Evolutionary conservation across 2,329 filamentous ascomycete genomes (phyloP).

Genomic region (Xylaria sp.): DNA sequence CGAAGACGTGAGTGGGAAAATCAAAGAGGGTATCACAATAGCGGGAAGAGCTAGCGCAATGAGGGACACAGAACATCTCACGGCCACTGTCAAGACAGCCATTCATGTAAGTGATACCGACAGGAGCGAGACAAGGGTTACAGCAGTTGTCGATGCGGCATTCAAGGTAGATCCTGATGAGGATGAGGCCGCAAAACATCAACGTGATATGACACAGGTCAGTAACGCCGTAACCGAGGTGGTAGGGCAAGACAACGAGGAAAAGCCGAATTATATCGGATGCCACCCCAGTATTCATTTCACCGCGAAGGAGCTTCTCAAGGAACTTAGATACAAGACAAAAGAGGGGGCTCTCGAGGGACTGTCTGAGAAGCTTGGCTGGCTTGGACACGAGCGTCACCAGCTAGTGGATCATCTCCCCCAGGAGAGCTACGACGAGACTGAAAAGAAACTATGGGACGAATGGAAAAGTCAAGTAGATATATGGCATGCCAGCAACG

Average conservation of each 20-base stretch:
- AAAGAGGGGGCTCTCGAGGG: conserved; percentile 20
- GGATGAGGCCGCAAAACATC: not conserved
- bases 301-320: conserved; percentile 18
- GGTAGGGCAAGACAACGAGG: not conserved
- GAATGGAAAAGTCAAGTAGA: conserved; percentile 27
- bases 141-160: conserved; percentile 18
- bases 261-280: not conserved
- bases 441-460: conserved; percentile 19
- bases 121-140: conserved; percentile 3
- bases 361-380: conserved; percentile 15
- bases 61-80: not conserved
- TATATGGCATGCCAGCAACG: conserved; percentile 22
- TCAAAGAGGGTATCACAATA: conserved; percentile 21
- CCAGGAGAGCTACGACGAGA: conserved; percentile 19
- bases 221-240: not conserved
- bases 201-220: not conserved
- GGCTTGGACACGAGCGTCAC: conserved; percentile 19
- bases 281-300: conserved; percentile 21
- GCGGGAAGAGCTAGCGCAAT: not conserved
- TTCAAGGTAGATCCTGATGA: not conserved
- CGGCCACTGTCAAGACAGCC: conserved; percentile 18
- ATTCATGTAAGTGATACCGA: conserved; percentile 9
- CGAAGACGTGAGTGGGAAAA: conserved; percentile 17
- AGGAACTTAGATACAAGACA: conserved; percentile 13
- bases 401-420: conserved; percentile 20